These are phyloP conservation scores for Penicillium simplicissimum DNA, from an alignment of 495 filamentous ascomycete species.

Conservation along the genomic window DNA sequence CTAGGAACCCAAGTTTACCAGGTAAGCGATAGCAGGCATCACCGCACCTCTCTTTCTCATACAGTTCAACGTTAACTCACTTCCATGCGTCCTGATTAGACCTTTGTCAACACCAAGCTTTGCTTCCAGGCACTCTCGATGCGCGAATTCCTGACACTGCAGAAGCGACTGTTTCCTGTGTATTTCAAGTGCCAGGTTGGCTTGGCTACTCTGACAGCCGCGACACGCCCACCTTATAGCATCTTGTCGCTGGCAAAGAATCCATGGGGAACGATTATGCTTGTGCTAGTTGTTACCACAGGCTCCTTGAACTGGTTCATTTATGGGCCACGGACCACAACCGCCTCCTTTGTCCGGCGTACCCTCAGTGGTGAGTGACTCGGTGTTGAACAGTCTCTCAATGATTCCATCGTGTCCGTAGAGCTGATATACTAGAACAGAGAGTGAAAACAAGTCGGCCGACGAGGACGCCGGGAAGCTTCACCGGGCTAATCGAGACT, in stretches of 20 bases:
- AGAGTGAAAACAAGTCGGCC: slow-evolving; percentile 19
- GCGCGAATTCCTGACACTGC: slow-evolving; percentile 50
- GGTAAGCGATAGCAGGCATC: slow-evolving; percentile 12
- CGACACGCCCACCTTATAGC: slow-evolving; percentile 48
- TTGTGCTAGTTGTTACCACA: slow-evolving; percentile 39
- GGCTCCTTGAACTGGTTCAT: slow-evolving; percentile 49
- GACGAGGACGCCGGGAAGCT: slow-evolving; percentile 32
- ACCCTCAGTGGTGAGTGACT: slow-evolving; percentile 42
- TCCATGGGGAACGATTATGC: slow-evolving; percentile 37
- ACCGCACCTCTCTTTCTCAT: background rate
- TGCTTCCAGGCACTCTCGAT: slow-evolving; percentile 47
- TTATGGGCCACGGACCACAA: slow-evolving; percentile 49
- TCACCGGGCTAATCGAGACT: slow-evolving; percentile 41
- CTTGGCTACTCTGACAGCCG: slow-evolving; percentile 43
- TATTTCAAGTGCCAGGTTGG: slow-evolving; percentile 52
- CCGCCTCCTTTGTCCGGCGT: slow-evolving; percentile 44
- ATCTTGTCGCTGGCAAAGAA: slow-evolving; percentile 34
- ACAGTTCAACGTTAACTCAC: background rate
- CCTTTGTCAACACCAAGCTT: slow-evolving; percentile 55
- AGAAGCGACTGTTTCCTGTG: slow-evolving; percentile 55
- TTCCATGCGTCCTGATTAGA: slow-evolving; percentile 24
- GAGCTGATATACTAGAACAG: background rate
- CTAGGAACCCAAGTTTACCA: slow-evolving; percentile 55
- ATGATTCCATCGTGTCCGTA: background rate
- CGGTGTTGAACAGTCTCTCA: background rate